Percentiles rank a stretch among this genome's conserved stretches.
Conservation (phyloP, 371 early-diverging fungal species). For the Phascolomyces articulosus region DNA sequence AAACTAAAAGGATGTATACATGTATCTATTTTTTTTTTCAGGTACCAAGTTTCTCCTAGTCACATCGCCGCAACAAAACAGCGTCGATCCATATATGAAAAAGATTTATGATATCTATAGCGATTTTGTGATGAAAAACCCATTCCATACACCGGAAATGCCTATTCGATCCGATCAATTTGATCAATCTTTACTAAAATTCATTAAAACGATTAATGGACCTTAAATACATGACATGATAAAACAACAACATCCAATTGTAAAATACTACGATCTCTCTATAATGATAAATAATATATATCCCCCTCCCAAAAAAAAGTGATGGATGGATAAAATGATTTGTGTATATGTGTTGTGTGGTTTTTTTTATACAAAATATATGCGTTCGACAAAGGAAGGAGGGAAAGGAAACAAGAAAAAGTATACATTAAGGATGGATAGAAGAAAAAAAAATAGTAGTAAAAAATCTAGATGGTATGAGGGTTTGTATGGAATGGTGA, state of each 20-base stretch:
- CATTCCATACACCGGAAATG: slow-evolving; percentile 99
- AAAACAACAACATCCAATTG: neutral
- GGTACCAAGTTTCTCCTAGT: slow-evolving; percentile 94
- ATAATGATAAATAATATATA: too few species aligned
- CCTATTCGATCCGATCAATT: slow-evolving; percentile 97
- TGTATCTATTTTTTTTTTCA: slow-evolving; percentile 22
- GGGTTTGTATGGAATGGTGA: slow-evolving; percentile 82
- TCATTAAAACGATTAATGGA: slow-evolving; percentile 54
- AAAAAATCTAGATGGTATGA: slow-evolving; percentile 59
- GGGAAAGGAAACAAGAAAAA: neutral
- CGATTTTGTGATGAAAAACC: slow-evolving; percentile 98
- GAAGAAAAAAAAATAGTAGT: neutral
- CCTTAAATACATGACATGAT: slow-evolving; percentile 6
- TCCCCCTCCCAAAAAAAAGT: too few species aligned
- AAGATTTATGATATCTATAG: slow-evolving; percentile 90
- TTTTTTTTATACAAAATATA: too few species aligned
- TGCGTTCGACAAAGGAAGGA: neutral
- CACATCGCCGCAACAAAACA: slow-evolving; percentile 76
- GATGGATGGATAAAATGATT: neutral
- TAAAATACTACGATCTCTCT: too few species aligned
- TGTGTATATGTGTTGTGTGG: neutral
- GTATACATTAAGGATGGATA: neutral
- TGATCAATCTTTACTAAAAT: slow-evolving; percentile 78
- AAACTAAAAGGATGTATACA: too few species aligned
- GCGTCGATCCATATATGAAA: slow-evolving; percentile 72